Base-by-base conservation (phyloP, 495 filamentous ascomycete species). In the Diplogelasinospora grovesii region DNA sequence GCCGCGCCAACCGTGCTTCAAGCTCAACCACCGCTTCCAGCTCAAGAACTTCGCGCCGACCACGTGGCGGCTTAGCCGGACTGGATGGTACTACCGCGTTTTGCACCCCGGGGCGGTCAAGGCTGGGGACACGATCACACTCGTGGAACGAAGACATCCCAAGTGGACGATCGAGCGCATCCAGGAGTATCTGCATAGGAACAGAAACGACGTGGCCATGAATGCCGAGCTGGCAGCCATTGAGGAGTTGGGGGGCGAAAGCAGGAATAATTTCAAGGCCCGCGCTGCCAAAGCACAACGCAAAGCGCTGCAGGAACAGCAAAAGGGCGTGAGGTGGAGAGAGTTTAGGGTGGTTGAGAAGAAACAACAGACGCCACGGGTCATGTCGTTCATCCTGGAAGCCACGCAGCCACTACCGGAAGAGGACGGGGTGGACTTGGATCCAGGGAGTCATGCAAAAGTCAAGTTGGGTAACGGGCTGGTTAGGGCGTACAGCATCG, bases 81-180 rank as follows among this genome's bases (percentile, higher is more conserved):
- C 73, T 0, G 75, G 76, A 0, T 78, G 70, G 71, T 73, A 75
- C 46, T 77, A 75, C 39, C 63, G 73, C 9, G 69, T 78, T 1
- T 41, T 78, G 5, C 44, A 48, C 3, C 54, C 65, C 5, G 76
- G 76, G 1, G 47, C 32, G n/a, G 61, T 78, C 22, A 45, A 57
- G n/a, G 63, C 64, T 0, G 71, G 69, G 3, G 69, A 74, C 42
- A 54, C 53, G 36, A 66, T 75, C 39, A 41, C 48, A 0, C 57
- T 76, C 0, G 53, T 74, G 1, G 57, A 66, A 50, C 52, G 67
- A 3, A 57, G 30, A 18, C 56, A 69, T 50, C 73, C 74, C 0
- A 22, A 59, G 23, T 80, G 76, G 76, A 73, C 70, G 3, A 64
- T 80, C 31, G 72, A 71, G 50, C 49, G 68, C 9, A 52, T 80